phyloP scores from a whole-genome alignment of 805 yeast species.

The Saturnispora gosingensis region DNA sequence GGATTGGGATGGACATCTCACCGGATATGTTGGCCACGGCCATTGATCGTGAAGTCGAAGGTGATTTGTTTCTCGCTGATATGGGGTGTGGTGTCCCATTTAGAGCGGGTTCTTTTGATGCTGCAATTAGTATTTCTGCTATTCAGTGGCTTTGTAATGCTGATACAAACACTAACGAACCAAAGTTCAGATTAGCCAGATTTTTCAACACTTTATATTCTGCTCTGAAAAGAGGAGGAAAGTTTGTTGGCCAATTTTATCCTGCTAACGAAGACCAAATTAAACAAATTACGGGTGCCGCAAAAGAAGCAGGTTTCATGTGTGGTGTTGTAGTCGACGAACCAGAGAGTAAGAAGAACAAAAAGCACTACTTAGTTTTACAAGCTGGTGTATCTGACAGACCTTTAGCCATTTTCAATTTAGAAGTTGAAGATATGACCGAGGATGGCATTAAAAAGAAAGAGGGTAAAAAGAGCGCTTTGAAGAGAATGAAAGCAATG shows the following conservation, averaged over 20 bases:
- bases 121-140: slow-evolving; percentile 89
- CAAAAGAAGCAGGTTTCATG: slow-evolving; percentile 90
- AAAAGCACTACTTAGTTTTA: slow-evolving; percentile 81
- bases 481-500: slow-evolving; percentile 41
- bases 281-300: slow-evolving; percentile 68
- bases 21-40: slow-evolving; percentile 96
- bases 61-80: slow-evolving; percentile 85
- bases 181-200: slow-evolving; percentile 65
- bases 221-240: slow-evolving; percentile 84
- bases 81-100: slow-evolving; percentile 93
- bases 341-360: slow-evolving; percentile 85
- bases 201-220: slow-evolving; percentile 88
- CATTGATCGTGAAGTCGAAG: slow-evolving; percentile 83
- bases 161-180: slow-evolving; percentile 73
- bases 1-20: slow-evolving; percentile 96
- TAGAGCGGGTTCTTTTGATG: slow-evolving; percentile 93
- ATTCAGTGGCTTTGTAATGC: slow-evolving; percentile 99
- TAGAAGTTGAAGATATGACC: slow-evolving; percentile 61
- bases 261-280: slow-evolving; percentile 85
- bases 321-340: slow-evolving; percentile 94
- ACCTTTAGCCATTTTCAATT: slow-evolving; percentile 68
- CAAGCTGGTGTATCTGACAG: slow-evolving; percentile 78
- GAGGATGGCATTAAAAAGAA: slow-evolving; percentile 4
- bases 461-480: slow-evolving; percentile 33
- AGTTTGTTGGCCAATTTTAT: slow-evolving; percentile 94